Base-by-base conservation (phyloP, 164 flowering plant species). In the Chloranthus sessilifolius region DNA sequence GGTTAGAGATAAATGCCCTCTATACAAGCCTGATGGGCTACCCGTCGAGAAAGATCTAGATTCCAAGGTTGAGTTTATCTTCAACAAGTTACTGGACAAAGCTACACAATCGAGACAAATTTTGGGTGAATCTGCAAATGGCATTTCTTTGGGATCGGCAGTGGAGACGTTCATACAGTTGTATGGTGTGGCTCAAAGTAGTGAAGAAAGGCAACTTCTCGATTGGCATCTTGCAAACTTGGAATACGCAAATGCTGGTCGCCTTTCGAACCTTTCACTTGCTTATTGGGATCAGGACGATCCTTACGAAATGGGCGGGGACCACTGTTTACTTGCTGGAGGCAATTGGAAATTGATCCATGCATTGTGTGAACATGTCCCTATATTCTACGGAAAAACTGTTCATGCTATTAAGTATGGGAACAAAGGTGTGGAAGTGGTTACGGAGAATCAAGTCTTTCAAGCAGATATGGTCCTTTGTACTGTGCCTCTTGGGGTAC, bases 241-340 rank as follows among this genome's bases (percentile, higher is more conserved):
- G 73, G 99, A 92, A 60, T 92, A 83, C 75, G 94, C 96, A 14
- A 92, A 88, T 74, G 99, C 97, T 0, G 91, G 96, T 24, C 77
- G 80, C 62, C 88, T 88, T 48, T 80, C 95, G 3, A 49, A 82
- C 20, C 85, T 91, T 37, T 91, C 98, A 4, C 85, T 92, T 65
- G 82, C 80, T 0, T 70, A 85, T 52, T 91, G 96, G 95, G 97
- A 92, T 71, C 99, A 92, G 64, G 99, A 92, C 68, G 99, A 92
- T 78, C 95, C 99, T 14, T 92, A 82, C 61, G 99, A 92, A 67
- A 92, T 92, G 99, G 91, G 89, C 49, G 99, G 99, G 7, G 97
- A 92, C 47, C 99, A 92, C 45, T 92, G 99, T 69, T 78, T 92
- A 56, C 85, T 92, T 59, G 81, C 95, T 36, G 97, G 99, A 30